These are phyloP conservation scores for Austroboletus eburneus DNA, from an alignment of 768 basidiomycete genomes.

Conservation along the genomic window DNA sequence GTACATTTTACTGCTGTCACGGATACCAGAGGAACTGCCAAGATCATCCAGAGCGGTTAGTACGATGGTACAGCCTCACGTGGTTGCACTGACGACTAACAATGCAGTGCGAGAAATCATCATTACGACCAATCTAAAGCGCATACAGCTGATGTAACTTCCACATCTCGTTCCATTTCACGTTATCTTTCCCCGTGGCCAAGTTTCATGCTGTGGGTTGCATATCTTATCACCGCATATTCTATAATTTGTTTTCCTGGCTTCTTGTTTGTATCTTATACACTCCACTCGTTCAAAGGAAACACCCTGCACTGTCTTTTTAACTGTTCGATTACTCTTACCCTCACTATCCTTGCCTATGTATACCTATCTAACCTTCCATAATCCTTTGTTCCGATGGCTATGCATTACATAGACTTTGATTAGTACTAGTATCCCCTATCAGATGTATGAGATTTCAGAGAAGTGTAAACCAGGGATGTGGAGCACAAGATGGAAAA, in stretches of 20 bases:
- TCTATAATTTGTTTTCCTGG: conserved; percentile 12
- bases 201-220: conserved; percentile 7
- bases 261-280: conserved; percentile 16
- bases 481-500: background rate
- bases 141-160: conserved; percentile 38
- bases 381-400: conserved; percentile 7
- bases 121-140: conserved; percentile 60
- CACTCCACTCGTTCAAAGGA: background rate
- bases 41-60: conserved; percentile 71
- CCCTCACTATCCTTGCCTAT: conserved; percentile 5
- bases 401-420: conserved; percentile 4
- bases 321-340: background rate
- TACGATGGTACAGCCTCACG: conserved; percentile 1
- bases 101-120: conserved; percentile 64
- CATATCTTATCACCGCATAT: conserved; percentile 15
- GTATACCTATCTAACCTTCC: conserved; percentile 24
- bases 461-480: background rate
- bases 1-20: conserved; percentile 80
- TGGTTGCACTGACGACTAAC: conserved; percentile 1
- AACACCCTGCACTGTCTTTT: conserved; percentile 9
- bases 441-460: too few species aligned
- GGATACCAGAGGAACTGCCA: conserved; percentile 70
- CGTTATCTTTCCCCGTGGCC: conserved; percentile 1
- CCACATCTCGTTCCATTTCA: background rate
- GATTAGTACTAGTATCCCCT: background rate